These are phyloP conservation scores for Amanita pallidorosea DNA, from an alignment of 768 basidiomycete genomes.

Conservation along the genomic window DNA sequence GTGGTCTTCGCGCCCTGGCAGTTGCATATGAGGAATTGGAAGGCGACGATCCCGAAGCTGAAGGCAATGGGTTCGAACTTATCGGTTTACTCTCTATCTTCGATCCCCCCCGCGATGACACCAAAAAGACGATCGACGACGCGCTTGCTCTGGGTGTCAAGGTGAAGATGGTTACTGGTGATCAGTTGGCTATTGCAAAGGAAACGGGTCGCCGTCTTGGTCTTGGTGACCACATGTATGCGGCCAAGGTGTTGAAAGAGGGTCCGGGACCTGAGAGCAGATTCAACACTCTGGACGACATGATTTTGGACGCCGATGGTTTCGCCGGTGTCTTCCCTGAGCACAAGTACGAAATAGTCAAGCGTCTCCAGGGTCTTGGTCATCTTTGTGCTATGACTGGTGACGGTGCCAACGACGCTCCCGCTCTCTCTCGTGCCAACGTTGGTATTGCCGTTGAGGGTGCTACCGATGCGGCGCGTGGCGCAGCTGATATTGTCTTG, in stretches of 20 bases:
- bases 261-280: conserved; percentile 83
- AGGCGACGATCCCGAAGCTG: conserved; percentile 68
- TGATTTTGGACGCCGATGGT: conserved; percentile 99
- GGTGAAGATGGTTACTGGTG: conserved; percentile 99
- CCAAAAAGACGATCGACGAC: conserved; percentile 98
- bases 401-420: conserved; percentile 98
- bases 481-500: conserved; percentile 96
- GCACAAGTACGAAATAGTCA: conserved; percentile 99
- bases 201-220: conserved; percentile 98
- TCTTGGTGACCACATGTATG: conserved; percentile 98
- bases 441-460: conserved; percentile 99
- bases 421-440: conserved; percentile 95
- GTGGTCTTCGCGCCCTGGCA: conserved; percentile 96
- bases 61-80: conserved; percentile 95
- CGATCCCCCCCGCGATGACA: conserved; percentile 95
- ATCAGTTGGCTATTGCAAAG: conserved; percentile 99
- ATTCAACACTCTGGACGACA: conserved; percentile 81
- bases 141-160: conserved; percentile 91
- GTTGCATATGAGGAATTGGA: conserved; percentile 92
- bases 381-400: conserved; percentile 99
- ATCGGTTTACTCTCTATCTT: conserved; percentile 96
- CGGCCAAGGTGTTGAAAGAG: conserved; percentile 97
- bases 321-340: conserved; percentile 99
- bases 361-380: conserved; percentile 92
- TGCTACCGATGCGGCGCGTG: conserved; percentile 97